A percentile compares a stretch with the other conserved stretches of the same genome.
These are phyloP conservation scores for Emergomyces orientalis DNA, from an alignment of 2,329 filamentous ascomycete species.

Conservation along the genomic window DNA sequence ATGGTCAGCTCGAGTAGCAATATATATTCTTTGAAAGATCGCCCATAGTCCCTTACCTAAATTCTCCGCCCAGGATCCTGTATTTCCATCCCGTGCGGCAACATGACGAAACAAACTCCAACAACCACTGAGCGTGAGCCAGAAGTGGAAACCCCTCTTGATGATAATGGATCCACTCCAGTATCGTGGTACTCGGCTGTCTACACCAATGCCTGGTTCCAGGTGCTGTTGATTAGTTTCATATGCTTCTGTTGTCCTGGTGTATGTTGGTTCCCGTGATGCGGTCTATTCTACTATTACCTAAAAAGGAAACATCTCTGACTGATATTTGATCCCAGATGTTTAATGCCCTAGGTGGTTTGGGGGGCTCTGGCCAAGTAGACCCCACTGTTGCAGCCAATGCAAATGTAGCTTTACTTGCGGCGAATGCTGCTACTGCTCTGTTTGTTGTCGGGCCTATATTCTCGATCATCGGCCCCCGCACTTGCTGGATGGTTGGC, in stretches of 20 bases:
- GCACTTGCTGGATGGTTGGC: constrained; percentile 36
- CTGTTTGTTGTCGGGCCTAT: constrained; percentile 39
- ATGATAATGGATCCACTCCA: background rate
- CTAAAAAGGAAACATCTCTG: background rate
- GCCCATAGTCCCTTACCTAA: background rate
- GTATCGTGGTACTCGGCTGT: constrained; percentile 14
- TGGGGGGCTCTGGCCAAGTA: constrained; percentile 41
- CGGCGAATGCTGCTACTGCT: constrained; percentile 37
- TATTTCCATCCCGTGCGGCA: background rate
- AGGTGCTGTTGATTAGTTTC: constrained; percentile 41
- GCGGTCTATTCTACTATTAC: background rate
- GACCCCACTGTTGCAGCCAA: constrained; percentile 40
- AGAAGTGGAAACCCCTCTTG: background rate
- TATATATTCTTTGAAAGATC: background rate
- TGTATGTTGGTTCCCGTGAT: constrained; percentile 24
- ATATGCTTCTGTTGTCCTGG: constrained; percentile 44
- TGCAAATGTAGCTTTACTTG: constrained; percentile 38
- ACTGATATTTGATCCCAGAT: constrained; percentile 26
- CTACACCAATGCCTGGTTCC: constrained; percentile 40
- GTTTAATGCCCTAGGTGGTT: constrained; percentile 41
- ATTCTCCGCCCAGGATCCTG: background rate
- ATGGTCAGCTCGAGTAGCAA: too few species aligned
- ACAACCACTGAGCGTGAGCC: background rate
- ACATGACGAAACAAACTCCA: background rate
- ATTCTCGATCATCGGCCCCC: constrained; percentile 36